Evolutionary conservation across 1,284 basidiomycete genomes (phyloP).

Genomic region (Fistulina hepatica): DNA sequence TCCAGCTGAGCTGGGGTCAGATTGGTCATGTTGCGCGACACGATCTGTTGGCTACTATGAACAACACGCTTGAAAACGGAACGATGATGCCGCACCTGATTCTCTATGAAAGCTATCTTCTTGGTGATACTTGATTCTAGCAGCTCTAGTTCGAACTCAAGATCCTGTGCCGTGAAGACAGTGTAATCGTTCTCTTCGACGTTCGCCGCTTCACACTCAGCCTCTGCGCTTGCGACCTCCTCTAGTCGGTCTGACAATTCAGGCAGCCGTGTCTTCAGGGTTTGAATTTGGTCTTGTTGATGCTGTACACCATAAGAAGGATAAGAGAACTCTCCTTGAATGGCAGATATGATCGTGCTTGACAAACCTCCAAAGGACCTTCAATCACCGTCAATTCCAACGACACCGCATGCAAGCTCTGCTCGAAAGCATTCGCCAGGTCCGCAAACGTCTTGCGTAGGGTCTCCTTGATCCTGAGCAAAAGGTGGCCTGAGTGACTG

Average conservation of each 20-base stretch:
- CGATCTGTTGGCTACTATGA: slow-evolving; percentile 46
- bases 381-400: slow-evolving; percentile 67
- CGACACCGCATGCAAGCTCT: slow-evolving; percentile 60
- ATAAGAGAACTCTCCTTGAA: too few species aligned
- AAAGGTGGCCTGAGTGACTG: neutral
- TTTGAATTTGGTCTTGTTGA: slow-evolving; percentile 29
- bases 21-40: slow-evolving; percentile 85
- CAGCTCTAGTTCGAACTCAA: slow-evolving; percentile 83
- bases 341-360: too few species aligned
- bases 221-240: slow-evolving; percentile 52
- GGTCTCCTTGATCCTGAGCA: slow-evolving; percentile 74
- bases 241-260: slow-evolving; percentile 46
- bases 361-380: slow-evolving; percentile 72
- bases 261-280: slow-evolving; percentile 34
- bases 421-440: slow-evolving; percentile 78
- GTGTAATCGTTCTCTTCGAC: slow-evolving; percentile 98
- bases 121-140: slow-evolving; percentile 74
- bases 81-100: slow-evolving; percentile 84
- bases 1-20: slow-evolving; percentile 93
- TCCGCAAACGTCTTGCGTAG: slow-evolving; percentile 78
- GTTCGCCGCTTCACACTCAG: slow-evolving; percentile 79
- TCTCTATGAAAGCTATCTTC: slow-evolving; percentile 93
- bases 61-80: neutral
- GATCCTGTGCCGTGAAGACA: slow-evolving; percentile 81
- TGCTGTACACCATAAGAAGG: slow-evolving; percentile 16